phyloP scores from a whole-genome alignment of 1,284 basidiomycete species.

The Irpex sp. region DNA sequence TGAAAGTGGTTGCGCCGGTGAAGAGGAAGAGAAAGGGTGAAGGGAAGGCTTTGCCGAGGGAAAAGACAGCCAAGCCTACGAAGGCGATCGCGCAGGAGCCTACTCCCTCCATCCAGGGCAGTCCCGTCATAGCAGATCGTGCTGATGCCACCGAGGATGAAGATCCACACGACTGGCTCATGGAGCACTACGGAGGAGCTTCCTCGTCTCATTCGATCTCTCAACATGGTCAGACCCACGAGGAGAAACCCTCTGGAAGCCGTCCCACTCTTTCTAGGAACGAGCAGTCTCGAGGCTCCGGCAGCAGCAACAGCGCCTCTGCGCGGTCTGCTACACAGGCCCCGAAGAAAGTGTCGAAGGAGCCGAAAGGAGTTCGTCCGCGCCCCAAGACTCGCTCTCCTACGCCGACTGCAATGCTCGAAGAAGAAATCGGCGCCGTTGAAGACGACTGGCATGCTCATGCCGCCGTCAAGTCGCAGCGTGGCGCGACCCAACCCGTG shows the following conservation, averaged over 20 bases:
- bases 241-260: conserved; percentile 11
- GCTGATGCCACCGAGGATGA: conserved; percentile 26
- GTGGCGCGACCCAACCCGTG: neutral
- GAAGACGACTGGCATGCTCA: neutral
- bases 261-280: neutral
- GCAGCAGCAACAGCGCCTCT: neutral
- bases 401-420: conserved; percentile 29
- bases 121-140: neutral
- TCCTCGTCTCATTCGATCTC: neutral
- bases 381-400: conserved; percentile 17
- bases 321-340: neutral
- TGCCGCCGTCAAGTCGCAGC: neutral
- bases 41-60: neutral
- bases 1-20: conserved; percentile 4
- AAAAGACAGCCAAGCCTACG: neutral
- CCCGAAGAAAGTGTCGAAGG: neutral
- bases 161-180: conserved; percentile 57
- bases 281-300: neutral
- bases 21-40: conserved; percentile 14
- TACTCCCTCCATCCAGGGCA: neutral
- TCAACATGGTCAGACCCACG: conserved; percentile 19
- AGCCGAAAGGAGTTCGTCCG: conserved; percentile 2
- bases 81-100: neutral
- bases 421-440: conserved; percentile 36
- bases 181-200: conserved; percentile 40